Conservation (phyloP, 2,329 filamentous ascomycete genomes). For the Podosphaera fusca region DNA sequence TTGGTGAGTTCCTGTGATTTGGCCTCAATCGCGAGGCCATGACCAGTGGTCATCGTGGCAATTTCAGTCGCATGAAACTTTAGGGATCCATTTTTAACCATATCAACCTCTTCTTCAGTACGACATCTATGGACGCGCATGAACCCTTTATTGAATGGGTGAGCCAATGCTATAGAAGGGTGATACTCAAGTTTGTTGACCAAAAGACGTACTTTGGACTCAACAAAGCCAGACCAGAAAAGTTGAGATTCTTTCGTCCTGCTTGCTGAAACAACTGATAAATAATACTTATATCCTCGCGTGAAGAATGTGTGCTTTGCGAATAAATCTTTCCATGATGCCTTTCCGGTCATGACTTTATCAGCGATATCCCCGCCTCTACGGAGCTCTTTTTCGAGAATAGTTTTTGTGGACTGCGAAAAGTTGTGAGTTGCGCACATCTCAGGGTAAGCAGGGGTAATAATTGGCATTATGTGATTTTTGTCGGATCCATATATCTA, state of each 20-base stretch:
- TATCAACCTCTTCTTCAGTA: constrained; percentile 35
- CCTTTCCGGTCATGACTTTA: constrained; percentile 54
- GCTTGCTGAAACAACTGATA: constrained; percentile 66
- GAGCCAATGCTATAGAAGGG: constrained; percentile 56
- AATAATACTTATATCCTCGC: constrained; percentile 79
- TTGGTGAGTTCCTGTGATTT: constrained; percentile 19
- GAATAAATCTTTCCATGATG: constrained; percentile 73
- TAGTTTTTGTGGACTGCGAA: constrained; percentile 58
- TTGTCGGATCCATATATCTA: constrained; percentile 59
- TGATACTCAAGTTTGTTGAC: constrained; percentile 67
- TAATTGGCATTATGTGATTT: constrained; percentile 89
- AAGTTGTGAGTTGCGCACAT: constrained; percentile 98
- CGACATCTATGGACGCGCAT: constrained; percentile 55
- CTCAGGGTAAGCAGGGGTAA: constrained; percentile 88
- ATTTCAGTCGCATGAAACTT: constrained; percentile 27
- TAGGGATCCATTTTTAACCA: constrained; percentile 36
- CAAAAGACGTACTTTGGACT: constrained; percentile 76
- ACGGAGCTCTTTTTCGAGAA: constrained; percentile 65
- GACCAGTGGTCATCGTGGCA: constrained; percentile 13
- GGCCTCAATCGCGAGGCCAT: constrained; percentile 21
- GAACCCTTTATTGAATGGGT: constrained; percentile 83
- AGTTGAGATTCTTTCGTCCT: constrained; percentile 66
- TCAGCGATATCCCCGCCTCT: constrained; percentile 57
- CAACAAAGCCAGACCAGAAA: constrained; percentile 74
- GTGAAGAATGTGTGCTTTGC: constrained; percentile 86